Evolutionary conservation across 2,329 filamentous ascomycete genomes (phyloP).

Genomic region (Westerdykella sp.): DNA sequence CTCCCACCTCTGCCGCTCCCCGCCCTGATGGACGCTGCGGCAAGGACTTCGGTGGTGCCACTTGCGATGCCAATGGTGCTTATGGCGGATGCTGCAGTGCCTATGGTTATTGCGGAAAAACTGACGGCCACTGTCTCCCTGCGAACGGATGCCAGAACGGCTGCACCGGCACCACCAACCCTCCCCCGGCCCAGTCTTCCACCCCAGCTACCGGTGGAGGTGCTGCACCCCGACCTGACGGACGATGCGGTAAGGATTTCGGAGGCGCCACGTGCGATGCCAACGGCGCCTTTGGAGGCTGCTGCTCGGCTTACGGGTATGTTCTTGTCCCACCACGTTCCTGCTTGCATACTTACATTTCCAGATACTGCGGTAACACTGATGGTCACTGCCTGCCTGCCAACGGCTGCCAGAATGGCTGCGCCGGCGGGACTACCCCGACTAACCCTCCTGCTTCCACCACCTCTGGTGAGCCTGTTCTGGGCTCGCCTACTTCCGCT

Average conservation of each 20-base stretch:
- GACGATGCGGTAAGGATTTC: constrained; percentile 22
- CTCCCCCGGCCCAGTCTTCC: constrained; percentile 9
- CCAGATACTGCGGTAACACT: constrained; percentile 33
- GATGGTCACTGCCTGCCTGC: constrained; percentile 33
- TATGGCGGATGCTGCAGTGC: constrained; percentile 38
- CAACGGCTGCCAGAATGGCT: constrained; percentile 39
- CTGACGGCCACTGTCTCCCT: constrained; percentile 23
- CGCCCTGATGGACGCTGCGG: constrained; percentile 39
- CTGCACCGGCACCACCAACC: constrained; percentile 22
- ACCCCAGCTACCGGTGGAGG: constrained; percentile 1
- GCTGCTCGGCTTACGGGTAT: constrained; percentile 17
- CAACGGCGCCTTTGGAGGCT: constrained; percentile 13
- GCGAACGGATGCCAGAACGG: constrained; percentile 37
- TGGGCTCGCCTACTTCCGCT: constrained; percentile 19
- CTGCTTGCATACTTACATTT: constrained; percentile 4
- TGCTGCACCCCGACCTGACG: constrained; percentile 14
- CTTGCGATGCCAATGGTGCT: constrained; percentile 35
- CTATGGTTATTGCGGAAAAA: constrained; percentile 30
- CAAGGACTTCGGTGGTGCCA: constrained; percentile 35
- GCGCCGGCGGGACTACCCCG: constrained; percentile 20
- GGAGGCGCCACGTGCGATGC: constrained; percentile 17
- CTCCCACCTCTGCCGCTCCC: constrained; percentile 8
- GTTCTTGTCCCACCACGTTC: background rate
- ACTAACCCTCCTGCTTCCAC: constrained; percentile 27
- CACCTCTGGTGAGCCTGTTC: constrained; percentile 33